Base-by-base conservation (phyloP, 441 rosid genomes). In the Geranium incanum region DNA sequence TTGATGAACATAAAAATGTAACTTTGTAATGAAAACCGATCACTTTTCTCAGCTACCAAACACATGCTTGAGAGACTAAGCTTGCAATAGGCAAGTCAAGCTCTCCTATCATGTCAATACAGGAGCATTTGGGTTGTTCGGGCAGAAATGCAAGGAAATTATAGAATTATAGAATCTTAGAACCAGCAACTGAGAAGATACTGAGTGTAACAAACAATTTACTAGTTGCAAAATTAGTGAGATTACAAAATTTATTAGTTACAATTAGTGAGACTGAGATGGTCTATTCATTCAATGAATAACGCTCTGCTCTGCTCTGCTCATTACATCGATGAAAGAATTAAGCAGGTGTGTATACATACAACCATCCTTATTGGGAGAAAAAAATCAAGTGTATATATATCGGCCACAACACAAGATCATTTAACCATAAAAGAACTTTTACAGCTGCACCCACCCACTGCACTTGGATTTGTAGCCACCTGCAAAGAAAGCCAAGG, bases 381-480 rank as follows among this genome's bases (percentile, higher is more conserved):
- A 28, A 28, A 28, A 28, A 28, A 28, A 28, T 28, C 33, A 28
- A 28, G 33, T 28, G 33, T 28, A 28, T 28, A 28, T 28, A 28
- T 28, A 28, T 28, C 33, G 33, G 33, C 33, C 33, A 28, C 33
- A 28, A 28, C 48, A n/a, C 28, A 57, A 39, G 86, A 91, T 75
- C 75, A 85, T 81, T 95, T 91, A 77, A 95, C 97, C 98, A 89
- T 91, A 84, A 95, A 95, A 48, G 99, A 95, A 80, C 94, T 95
- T 79, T 93, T 95, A 81, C 98, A 95, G 76, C 33, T 28, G 33
- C 33, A 28, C 33, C 33, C 33, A 28, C 33, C 33, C 33, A 28
- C 33, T 13, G 97, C 98, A 45, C 96, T 91, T 0, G 99, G 99
- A 75, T 95, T 95, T 23, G 86, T 78, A 57, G 95, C 85, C 55